Conservation (phyloP, 1,284 basidiomycete species). For the Heterobasidion parviporum region DNA sequence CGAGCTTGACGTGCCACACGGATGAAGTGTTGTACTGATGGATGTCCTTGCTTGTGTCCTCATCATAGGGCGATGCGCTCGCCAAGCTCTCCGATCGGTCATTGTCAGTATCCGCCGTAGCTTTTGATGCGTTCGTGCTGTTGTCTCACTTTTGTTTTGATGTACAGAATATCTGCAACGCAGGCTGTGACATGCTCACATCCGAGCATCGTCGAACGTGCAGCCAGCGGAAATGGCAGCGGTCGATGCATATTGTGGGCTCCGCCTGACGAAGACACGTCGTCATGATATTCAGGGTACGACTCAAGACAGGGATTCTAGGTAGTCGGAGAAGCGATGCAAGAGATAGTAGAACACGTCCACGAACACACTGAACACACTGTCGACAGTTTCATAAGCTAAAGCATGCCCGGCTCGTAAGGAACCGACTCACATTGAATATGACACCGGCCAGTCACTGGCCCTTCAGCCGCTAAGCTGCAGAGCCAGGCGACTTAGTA, state of each 20-base stretch:
- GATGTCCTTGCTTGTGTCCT: not conserved
- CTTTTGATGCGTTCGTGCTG: not conserved
- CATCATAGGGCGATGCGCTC: constrained; percentile 52
- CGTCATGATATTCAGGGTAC: too few relatives aligned
- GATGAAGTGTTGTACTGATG: not conserved
- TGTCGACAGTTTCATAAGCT: too few relatives aligned
- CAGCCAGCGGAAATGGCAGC: constrained; percentile 66
- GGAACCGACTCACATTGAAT: too few relatives aligned
- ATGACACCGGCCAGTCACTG: too few relatives aligned
- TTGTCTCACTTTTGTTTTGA: not conserved
- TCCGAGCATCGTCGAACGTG: constrained; percentile 62
- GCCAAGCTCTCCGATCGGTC: constrained; percentile 48
- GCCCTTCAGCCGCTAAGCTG: too few relatives aligned
- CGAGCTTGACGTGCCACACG: not conserved
- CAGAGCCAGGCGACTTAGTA: too few relatives aligned
- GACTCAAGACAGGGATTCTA: too few relatives aligned
- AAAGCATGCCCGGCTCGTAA: too few relatives aligned
- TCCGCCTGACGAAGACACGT: constrained; percentile 23
- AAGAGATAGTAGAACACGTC: too few relatives aligned
- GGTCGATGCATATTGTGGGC: constrained; percentile 78
- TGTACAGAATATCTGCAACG: constrained; percentile 58
- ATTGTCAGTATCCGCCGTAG: constrained; percentile 29
- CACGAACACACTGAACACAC: too few relatives aligned
- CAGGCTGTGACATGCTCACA: constrained; percentile 85
- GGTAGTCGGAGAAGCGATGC: too few relatives aligned